Evolutionary conservation across 768 basidiomycete genomes (phyloP), one percentile per base, ranked within the genome.

Genomic region (Leucocoprinus sp.): DNA sequence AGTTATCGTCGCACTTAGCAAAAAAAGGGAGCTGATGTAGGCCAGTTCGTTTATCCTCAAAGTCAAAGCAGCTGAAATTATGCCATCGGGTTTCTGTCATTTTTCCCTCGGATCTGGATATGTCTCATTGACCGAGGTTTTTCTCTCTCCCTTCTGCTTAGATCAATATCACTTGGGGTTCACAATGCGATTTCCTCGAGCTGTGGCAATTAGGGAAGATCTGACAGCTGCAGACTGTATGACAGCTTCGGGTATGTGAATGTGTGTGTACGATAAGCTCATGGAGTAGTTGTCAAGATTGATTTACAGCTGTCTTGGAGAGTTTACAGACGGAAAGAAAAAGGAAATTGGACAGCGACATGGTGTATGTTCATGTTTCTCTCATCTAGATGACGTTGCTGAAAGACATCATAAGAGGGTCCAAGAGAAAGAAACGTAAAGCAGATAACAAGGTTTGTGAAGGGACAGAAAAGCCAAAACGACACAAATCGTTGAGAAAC

Each of bases 171-270:
- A 85, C 42, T 60, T 92, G 52, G 85, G 83, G 3, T 78, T 83
- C 51, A 98, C 95, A 0, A 84, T 99, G 80, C 82, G 96, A 17
- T 99, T 99, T 58, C 95, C 96, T 36, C 77, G 93, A 46, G 91
- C 88, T 12, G 55, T 90, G 37, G 58, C 64, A 2, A 90, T 93
- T 49, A 77, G 90, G 18, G 86, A 88, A 40, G 92, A 96, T 55
- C 69, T 89, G 15, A 73, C 60, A 26, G 66, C 79, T 33, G 75
- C 74, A 1, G 88, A 91, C 55, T 89, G 86, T 59, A 74, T 84
- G 75, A 69, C 76, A 8, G 80, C 80, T 1, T 71, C 78, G 37
- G 78, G 88, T 84, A 49, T 27, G n/a, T n/a, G n/a, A n/a, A n/a
- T n/a, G n/a, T n/a, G n/a, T n/a, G n/a, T n/a, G n/a, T n/a, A n/a